phyloP scores from a whole-genome alignment of 2,329 filamentous ascomycete species.

The Diaporthe sp. region DNA sequence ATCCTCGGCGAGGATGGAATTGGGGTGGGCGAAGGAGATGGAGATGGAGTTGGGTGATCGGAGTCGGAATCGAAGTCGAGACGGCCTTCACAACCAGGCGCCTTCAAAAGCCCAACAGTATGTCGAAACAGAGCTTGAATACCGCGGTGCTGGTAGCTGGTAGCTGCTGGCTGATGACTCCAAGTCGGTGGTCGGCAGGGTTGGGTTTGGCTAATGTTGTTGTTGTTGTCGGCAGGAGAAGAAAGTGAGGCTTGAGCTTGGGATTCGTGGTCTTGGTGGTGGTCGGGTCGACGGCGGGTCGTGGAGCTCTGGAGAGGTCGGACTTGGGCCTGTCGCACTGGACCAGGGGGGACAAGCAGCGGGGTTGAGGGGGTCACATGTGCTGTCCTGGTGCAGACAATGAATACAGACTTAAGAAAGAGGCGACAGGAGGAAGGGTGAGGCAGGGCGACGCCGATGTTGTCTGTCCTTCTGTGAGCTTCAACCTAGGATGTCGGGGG shows the following conservation, averaged over 20 bases:
- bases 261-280: conserved; percentile 8
- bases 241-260: conserved; percentile 14
- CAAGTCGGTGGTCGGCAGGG: conserved; percentile 9
- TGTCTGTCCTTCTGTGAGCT: conserved; percentile 29
- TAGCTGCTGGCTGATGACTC: background rate
- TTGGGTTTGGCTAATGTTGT: background rate
- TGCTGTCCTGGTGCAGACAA: conserved; percentile 11
- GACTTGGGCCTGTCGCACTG: conserved; percentile 32
- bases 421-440: background rate
- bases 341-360: conserved; percentile 29
- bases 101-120: background rate
- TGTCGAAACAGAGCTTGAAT: background rate
- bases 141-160: background rate
- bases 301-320: conserved; percentile 17
- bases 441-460: conserved; percentile 16
- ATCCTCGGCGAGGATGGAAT: conserved; percentile 11
- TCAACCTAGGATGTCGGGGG: conserved; percentile 9
- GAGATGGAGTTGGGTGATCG: conserved; percentile 6
- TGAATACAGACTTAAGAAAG: background rate
- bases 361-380: conserved; percentile 11
- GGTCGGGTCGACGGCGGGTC: background rate
- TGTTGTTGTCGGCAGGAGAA: background rate
- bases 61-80: conserved; percentile 25
- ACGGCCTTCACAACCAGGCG: conserved; percentile 6
- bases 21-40: conserved; percentile 5